Base-by-base conservation (phyloP, 2,329 filamentous ascomycete species). In the Botrytis squamosa region DNA sequence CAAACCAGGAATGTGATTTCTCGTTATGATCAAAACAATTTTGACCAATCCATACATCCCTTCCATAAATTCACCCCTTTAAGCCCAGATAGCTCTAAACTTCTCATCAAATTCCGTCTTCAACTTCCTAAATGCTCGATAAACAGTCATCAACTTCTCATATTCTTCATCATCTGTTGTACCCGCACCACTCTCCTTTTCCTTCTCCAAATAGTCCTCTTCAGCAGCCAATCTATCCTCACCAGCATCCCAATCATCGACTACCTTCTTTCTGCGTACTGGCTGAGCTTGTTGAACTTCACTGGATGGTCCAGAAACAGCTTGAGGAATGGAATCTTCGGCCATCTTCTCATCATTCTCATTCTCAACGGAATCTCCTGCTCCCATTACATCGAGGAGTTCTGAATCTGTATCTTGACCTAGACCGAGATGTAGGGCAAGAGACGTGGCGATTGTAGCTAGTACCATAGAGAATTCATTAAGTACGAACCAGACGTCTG, bases 401-500 rank as follows among this genome's bases (percentile, higher is more conserved):
- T 84, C 82, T 0, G 83, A 82, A 65, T 88, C 86, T 12, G 87
- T 82, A 71, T 86, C 85, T 70, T 85, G 82, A 49, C 85, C 84
- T 14, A 87, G 82, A 33, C 86, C 86, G 75, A 90, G 83, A 77
- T 90, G 88, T 75, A 87, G 87, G 9, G 85, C 85, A 2, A 93
- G 80, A 66, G 87, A 89, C 0, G 90, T 90, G 49, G 92, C 87
- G 76, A 96, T 93, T 16, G 93, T 93, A 0, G 91, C 91, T 0
- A 93, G 84, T 0, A 91, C 80, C 33, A 88, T 84, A 22, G 87
- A 89, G 80, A 90, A 90, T 78, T 91, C 88, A 75, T 93, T 93
- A 3, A 94, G 84, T 2, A 87, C 79, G 78, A 91, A 94, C 92
- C 92, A 95, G 14, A 93, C 79, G 65, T 94, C 91, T 7, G 88